These are phyloP conservation scores for Chlamydomonas applanata DNA, from an alignment of 139 green algal genomes.

Conservation along the genomic window DNA sequence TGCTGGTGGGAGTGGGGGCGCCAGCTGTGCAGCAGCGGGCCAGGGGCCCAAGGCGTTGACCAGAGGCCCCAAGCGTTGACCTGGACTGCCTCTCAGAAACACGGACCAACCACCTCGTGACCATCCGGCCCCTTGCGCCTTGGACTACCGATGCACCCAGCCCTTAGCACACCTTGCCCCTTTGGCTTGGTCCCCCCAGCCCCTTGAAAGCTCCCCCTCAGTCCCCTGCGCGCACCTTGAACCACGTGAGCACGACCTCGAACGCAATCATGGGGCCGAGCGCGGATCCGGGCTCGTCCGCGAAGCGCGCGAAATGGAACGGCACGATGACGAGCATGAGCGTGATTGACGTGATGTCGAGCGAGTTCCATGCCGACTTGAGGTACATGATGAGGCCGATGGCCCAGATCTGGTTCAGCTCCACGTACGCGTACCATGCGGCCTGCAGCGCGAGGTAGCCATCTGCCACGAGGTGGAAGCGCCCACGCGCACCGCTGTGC, in stretches of 20 bases:
- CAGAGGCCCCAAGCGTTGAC: too few species aligned
- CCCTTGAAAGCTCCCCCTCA: too few species aligned
- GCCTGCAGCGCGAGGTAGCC: conserved; percentile 37
- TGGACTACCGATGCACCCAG: too few species aligned
- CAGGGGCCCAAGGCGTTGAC: too few species aligned
- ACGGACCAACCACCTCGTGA: too few species aligned
- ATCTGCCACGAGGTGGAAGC: conserved; percentile 23
- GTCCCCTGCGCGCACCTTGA: conserved; percentile 9
- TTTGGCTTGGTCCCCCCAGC: too few species aligned
- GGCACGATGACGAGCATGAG: conserved; percentile 35
- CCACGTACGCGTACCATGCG: conserved; percentile 32
- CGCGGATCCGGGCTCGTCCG: conserved; percentile 2
- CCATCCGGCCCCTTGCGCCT: too few species aligned
- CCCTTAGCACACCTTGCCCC: too few species aligned
- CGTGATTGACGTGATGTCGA: conserved; percentile 28
- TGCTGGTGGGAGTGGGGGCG: too few species aligned
- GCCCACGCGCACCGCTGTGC: background rate
- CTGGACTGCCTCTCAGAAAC: too few species aligned
- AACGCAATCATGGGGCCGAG: conserved; percentile 36
- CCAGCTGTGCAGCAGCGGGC: too few species aligned
- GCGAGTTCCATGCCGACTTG: conserved; percentile 29
- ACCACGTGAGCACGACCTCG: conserved; percentile 23
- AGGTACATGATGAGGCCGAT: conserved; percentile 33
- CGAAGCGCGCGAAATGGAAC: conserved; percentile 16
- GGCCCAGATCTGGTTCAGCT: conserved; percentile 41